A percentile compares a stretch with the other conserved stretches of the same genome.
phyloP scores from a whole-genome alignment of 2,329 filamentous ascomycete genomes.

The Tolypocladium tropicale region DNA sequence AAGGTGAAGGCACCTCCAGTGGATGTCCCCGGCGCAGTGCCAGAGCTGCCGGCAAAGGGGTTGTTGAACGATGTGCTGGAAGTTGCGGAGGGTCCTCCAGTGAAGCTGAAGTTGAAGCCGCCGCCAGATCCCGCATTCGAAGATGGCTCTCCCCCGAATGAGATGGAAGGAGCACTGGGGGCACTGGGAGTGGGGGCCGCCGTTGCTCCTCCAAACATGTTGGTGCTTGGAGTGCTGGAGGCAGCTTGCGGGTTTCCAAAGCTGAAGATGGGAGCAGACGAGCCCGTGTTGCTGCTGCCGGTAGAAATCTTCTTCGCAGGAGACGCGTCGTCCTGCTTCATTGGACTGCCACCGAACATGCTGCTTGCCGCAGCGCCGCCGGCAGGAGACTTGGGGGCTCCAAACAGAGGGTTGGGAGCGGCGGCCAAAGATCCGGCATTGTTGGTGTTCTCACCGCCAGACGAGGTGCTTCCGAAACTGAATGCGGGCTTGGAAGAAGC shows the following conservation, averaged over 20 bases:
- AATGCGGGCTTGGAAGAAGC: conserved; percentile 18
- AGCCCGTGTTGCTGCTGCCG: conserved; percentile 11
- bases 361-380: conserved; percentile 13
- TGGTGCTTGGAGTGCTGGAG: conserved; percentile 20
- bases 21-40: conserved; percentile 12
- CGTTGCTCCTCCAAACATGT: conserved; percentile 23
- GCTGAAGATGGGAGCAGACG: conserved; percentile 22
- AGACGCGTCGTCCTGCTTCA: conserved; percentile 31
- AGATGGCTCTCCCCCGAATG: conserved; percentile 23
- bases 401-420: conserved; percentile 26
- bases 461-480: conserved; percentile 20
- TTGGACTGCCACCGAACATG: conserved; percentile 30
- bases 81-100: conserved; percentile 4
- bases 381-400: conserved; percentile 22
- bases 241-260: conserved; percentile 15
- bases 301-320: conserved; percentile 24
- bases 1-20: conserved; percentile 27
- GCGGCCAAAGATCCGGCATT: conserved; percentile 8
- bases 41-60: conserved; percentile 22
- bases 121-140: conserved; percentile 12
- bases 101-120: conserved; percentile 21
- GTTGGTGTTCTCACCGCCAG: conserved; percentile 15
- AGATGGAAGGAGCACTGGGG: conserved; percentile 18
- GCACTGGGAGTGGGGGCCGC: conserved; percentile 12
- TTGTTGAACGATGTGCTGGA: conserved; percentile 25